Evolutionary conservation across 345 rosid species (phyloP), one percentile per base, ranked within the genome.

Genomic region (Populus deltoides): DNA sequence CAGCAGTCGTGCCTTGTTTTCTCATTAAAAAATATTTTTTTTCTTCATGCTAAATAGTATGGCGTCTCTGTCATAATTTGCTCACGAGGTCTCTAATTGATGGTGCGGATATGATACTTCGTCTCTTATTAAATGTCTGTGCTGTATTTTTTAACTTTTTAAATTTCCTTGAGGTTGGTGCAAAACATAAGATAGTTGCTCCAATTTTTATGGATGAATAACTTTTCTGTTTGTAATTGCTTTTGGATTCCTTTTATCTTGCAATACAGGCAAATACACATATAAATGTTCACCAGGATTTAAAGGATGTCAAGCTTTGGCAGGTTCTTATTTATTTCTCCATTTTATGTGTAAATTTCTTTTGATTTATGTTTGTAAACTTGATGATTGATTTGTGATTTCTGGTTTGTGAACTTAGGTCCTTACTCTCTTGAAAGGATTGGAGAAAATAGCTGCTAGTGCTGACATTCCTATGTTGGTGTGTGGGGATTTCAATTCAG

Each of bases 391-490:
- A 68, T 63, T 38, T 67, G 31, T 59, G 36, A n/a, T 70, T 80
- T 81, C 65, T 66, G 70, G 16, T 69, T 74, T 81, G 47, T 72
- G 70, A 75, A 78, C 45, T 74, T 83, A 96, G 99, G 98, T 96
- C 69, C 99, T 92, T 75, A 93, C 99, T 11, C 95, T 96, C 45
- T 83, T 96, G 83, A 96, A 96, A 83, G 99, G 99, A 69, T 85
- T 96, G 86, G 99, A 96, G 82, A 96, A 96, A 84, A 93, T 94
- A 68, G 99, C 98, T 75, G 97, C 93, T 38, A 92, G 98, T 75
- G 97, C 97, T 31, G 97, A 96, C 85, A 96, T 96, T 85, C 99
- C 99, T 36, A 96, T 96, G 98, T 80, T 96, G 87, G 97, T 96
- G 20, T 96, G 99, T 89, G 99, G 99, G 39, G 99, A 96, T 86